These are phyloP conservation scores for Globisporangium parvum DNA, from an alignment of 352 stramenopile species.

Conservation along the genomic window DNA sequence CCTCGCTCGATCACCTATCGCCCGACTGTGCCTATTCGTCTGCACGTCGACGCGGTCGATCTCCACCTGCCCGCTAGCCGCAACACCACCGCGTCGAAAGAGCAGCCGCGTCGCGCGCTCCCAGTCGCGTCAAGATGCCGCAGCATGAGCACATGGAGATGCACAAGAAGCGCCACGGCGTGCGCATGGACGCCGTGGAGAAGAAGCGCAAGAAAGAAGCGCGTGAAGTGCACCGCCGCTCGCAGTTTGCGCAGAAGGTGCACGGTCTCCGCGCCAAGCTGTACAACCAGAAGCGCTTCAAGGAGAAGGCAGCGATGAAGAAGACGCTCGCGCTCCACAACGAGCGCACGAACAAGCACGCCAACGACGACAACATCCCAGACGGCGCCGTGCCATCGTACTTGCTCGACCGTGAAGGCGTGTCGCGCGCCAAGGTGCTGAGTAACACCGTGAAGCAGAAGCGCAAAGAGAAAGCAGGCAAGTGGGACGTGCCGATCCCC, in stretches of 20 bases:
- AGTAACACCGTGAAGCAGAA: constrained; percentile 99
- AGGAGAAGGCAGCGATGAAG: constrained; percentile 99
- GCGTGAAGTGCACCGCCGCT: constrained; percentile 95
- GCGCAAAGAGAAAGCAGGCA: constrained; percentile 99
- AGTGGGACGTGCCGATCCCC: constrained; percentile 99
- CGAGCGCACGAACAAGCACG: constrained; percentile 98
- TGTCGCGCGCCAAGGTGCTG: constrained; percentile 98
- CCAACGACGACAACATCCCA: constrained; percentile 95
- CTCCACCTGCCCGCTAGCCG: too few relatives aligned
- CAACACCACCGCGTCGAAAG: not conserved
- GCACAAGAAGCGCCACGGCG: constrained; percentile 98
- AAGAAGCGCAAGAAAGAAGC: constrained; percentile 98
- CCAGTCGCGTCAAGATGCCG: constrained; percentile 74
- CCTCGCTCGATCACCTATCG: too few relatives aligned
- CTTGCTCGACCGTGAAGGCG: constrained; percentile 97
- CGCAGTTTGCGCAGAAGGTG: constrained; percentile 98
- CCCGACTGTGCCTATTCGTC: too few relatives aligned
- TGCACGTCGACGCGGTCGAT: too few relatives aligned
- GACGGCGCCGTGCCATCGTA: constrained; percentile 98
- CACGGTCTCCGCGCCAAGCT: constrained; percentile 98
- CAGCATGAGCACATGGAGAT: constrained; percentile 99
- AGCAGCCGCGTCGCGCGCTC: not conserved
- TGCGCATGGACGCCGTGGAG: constrained; percentile 96
- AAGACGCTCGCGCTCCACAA: constrained; percentile 99
- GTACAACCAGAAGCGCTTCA: constrained; percentile 99